A percentile compares a stretch with the other conserved stretches of the same genome.
Evolutionary conservation across 768 basidiomycete species (phyloP).

Genomic region (Suillus decipiens): DNA sequence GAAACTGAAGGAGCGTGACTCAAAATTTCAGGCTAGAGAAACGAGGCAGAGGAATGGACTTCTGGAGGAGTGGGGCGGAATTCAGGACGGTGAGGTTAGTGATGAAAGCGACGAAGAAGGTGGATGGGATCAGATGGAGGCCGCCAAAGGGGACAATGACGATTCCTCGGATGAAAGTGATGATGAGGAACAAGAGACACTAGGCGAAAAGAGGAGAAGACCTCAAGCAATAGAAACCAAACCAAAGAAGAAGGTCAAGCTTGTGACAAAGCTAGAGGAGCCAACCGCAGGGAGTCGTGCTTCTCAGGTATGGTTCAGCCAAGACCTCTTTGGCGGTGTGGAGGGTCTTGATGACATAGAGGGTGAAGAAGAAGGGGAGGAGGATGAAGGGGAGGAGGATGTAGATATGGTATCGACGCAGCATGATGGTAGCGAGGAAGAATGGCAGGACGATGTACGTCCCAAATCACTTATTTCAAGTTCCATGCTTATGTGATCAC

Average conservation of each 20-base stretch:
- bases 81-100: constrained; percentile 45
- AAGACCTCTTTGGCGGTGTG: constrained; percentile 79
- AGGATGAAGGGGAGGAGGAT: constrained; percentile 21
- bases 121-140: constrained; percentile 71
- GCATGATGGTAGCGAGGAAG: constrained; percentile 34
- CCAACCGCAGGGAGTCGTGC: constrained; percentile 46
- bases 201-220: constrained; percentile 46
- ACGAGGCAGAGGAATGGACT: constrained; percentile 71
- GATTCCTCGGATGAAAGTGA: constrained; percentile 57
- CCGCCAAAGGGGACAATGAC: constrained; percentile 50
- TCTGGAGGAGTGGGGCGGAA: constrained; percentile 82
- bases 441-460: constrained; percentile 30
- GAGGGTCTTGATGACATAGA: constrained; percentile 46
- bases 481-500: constrained; percentile 14
- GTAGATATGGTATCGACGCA: constrained; percentile 30
- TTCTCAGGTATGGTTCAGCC: constrained; percentile 93
- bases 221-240: constrained; percentile 21
- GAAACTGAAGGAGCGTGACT: constrained; percentile 77
- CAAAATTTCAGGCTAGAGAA: constrained; percentile 85
- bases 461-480: background rate
- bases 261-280: constrained; percentile 50
- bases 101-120: constrained; percentile 48
- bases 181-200: constrained; percentile 30
- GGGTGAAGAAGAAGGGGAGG: constrained; percentile 32
- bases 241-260: constrained; percentile 50